Percentiles rank a stretch among this genome's conserved stretches.
These are phyloP conservation scores for Cystobasidium onofrii DNA, from an alignment of 768 basidiomycete genomes.

Conservation along the genomic window DNA sequence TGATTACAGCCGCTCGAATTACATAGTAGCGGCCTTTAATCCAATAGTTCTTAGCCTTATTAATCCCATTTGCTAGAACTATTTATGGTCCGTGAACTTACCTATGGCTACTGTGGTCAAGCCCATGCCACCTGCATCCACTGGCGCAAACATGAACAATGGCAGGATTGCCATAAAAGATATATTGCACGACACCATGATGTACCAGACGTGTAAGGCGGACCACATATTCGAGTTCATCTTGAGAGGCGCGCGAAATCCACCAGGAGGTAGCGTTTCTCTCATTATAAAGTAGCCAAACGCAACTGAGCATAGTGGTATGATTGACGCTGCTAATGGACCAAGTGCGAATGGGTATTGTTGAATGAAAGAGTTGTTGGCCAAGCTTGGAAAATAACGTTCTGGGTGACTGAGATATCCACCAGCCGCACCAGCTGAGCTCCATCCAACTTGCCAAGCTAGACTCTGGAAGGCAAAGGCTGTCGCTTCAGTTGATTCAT, in stretches of 20 bases:
- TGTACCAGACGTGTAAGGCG: not conserved
- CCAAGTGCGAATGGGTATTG: slow-evolving; percentile 8
- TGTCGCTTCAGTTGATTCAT: slow-evolving; percentile 4
- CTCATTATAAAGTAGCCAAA: slow-evolving; percentile 6
- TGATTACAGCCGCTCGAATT: slow-evolving; percentile 1
- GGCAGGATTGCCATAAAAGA: not conserved
- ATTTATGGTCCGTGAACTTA: not conserved
- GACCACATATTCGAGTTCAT: slow-evolving; percentile 9
- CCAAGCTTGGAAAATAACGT: not conserved
- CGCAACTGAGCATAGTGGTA: not conserved
- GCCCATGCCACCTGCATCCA: slow-evolving; percentile 4
- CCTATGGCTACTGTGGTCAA: slow-evolving; percentile 3
- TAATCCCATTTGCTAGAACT: no score
- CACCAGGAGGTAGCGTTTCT: not conserved
- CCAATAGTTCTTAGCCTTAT: no score
- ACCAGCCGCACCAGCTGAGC: not conserved
- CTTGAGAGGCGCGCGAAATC: not conserved
- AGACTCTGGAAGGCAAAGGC: slow-evolving; percentile 9
- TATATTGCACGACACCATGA: not conserved
- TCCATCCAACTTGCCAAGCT: slow-evolving; percentile 23
- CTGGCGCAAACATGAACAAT: slow-evolving; percentile 10
- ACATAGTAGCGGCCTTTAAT: slow-evolving; percentile 7
- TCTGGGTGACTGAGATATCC: slow-evolving; percentile 16
- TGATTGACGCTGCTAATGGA: not conserved
- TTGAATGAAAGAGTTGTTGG: not conserved